phyloP scores from a whole-genome alignment of 257 asterid species.

The Solanum pennellii region DNA sequence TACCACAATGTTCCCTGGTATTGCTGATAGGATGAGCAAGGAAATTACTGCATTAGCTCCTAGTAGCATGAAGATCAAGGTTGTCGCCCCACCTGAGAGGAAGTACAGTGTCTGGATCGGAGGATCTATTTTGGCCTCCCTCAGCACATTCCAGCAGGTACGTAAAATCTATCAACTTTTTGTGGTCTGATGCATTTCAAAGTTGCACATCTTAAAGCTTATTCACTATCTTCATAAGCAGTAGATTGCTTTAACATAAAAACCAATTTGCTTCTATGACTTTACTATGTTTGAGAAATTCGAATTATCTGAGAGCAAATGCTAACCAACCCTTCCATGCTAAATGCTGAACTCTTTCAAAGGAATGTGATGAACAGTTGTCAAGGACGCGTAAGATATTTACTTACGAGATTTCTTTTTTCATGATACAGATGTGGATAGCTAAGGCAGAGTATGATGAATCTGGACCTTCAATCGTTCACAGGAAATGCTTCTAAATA shows the following conservation, averaged over 20 bases:
- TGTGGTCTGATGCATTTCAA: background rate
- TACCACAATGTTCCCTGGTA: constrained; percentile 17
- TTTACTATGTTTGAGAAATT: background rate
- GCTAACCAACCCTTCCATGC: background rate
- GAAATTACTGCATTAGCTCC: constrained; percentile 9
- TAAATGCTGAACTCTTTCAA: background rate
- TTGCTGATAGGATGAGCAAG: constrained; percentile 12
- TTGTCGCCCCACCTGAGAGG: constrained; percentile 7
- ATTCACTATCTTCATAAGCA: background rate
- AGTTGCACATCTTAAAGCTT: background rate
- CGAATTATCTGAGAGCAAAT: background rate
- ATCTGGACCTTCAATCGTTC: constrained; percentile 11
- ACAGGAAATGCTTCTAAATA: constrained; percentile 9
- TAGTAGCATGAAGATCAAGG: constrained; percentile 9
- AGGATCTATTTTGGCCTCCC: constrained; percentile 6
- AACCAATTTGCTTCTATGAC: background rate
- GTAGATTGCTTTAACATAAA: background rate
- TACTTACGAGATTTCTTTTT: background rate
- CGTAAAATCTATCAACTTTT: background rate
- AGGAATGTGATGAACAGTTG: background rate
- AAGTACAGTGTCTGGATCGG: constrained; percentile 11
- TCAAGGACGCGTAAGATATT: background rate
- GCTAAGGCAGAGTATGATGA: constrained; percentile 9
- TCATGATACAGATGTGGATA: constrained; percentile 4
- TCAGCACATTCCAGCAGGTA: constrained; percentile 12